Conservation (phyloP, 306 rosid genomes). For the Amphicarpaea edgeworthii region DNA sequence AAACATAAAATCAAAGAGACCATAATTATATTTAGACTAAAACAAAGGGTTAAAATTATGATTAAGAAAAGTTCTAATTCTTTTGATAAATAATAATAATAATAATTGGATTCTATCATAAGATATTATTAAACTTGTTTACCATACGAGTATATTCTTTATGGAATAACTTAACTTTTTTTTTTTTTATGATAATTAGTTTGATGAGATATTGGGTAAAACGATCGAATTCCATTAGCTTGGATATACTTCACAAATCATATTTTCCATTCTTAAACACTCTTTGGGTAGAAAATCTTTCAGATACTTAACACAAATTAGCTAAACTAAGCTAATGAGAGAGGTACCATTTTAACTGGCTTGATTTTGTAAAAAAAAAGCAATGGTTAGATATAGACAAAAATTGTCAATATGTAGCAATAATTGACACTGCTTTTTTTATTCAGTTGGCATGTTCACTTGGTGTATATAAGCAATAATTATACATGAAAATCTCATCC, state of each 20-base stretch:
- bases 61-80: not conserved
- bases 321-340: not conserved
- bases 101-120: not conserved
- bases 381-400: not conserved
- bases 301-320: not conserved
- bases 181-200: not conserved
- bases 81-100: not conserved
- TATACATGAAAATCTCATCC: not conserved
- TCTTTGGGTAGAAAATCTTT: not conserved
- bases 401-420: not conserved
- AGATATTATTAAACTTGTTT: not conserved
- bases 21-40: not conserved
- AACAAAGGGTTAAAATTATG: not conserved
- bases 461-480: not conserved
- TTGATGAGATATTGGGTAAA: not conserved
- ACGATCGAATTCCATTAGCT: not conserved
- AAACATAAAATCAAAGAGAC: not conserved
- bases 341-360: not conserved
- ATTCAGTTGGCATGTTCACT: conserved; percentile 1
- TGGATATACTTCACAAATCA: not conserved
- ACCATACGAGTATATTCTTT: not conserved
- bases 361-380: not conserved
- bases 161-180: not conserved
- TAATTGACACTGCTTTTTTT: conserved; percentile 15
- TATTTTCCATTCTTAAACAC: not conserved